phyloP scores from a whole-genome alignment of 345 rosid species.

The Euphorbia lathyris region DNA sequence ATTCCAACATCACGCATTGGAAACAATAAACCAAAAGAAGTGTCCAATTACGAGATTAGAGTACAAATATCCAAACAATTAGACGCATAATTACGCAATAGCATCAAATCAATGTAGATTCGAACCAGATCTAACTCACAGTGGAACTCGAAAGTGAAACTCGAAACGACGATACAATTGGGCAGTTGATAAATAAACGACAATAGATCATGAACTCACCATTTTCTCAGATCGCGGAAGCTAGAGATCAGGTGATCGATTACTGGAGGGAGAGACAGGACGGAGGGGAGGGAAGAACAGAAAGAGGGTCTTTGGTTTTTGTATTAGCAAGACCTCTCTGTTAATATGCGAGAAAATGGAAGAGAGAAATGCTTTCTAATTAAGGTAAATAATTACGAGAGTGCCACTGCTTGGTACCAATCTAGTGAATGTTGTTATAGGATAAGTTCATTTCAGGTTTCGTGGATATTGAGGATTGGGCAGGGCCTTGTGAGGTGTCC shows the following conservation, averaged over 20 bases:
- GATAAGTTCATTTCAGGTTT: neutral
- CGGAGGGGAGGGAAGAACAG: neutral
- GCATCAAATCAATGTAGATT: constrained; percentile 14
- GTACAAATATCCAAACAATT: neutral
- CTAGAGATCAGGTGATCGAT: constrained; percentile 20
- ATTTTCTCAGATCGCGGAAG: constrained; percentile 25
- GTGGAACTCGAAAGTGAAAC: constrained; percentile 8
- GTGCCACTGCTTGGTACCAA: neutral
- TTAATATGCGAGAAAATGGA: neutral
- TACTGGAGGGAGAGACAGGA: neutral
- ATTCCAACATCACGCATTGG: neutral
- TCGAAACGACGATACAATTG: neutral
- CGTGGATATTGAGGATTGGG: neutral
- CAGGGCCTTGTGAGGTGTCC: neutral
- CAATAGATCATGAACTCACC: constrained; percentile 25
- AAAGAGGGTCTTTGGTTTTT: neutral
- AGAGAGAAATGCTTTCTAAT: neutral
- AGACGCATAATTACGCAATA: neutral
- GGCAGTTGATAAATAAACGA: neutral
- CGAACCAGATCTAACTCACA: constrained; percentile 19
- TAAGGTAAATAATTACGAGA: constrained; percentile 8
- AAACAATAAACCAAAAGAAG: neutral
- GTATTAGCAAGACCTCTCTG: neutral
- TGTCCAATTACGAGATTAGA: constrained; percentile 3
- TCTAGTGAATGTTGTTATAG: neutral